Evolutionary conservation across 208 protist genomes (phyloP), one percentile per base, ranked within the genome.

Genomic region (Wallacemonas rigidus): DNA sequence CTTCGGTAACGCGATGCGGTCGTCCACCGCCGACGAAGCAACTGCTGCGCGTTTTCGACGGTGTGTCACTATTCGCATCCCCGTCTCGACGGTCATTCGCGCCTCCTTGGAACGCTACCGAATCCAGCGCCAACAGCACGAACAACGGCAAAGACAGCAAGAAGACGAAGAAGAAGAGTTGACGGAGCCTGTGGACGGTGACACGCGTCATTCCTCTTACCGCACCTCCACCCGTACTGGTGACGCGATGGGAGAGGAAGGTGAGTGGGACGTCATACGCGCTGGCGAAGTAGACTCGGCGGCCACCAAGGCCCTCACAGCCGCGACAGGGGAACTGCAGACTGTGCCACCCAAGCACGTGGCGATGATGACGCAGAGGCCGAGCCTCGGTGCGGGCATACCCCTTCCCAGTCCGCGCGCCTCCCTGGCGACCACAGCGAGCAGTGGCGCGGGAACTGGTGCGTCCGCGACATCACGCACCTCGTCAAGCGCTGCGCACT

Each of bases 91-190:
- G 7, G 60, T 65, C 60, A 65, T 65, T 26, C 60, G 64, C 4
- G 47, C 64, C 48, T 65, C 60, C 5, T 48, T 56, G 12, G 78
- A 79, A 47, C 78, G 78, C 41, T 71, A 73, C 35, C 26, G 26
- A 26, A 26, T 26, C 26, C 26, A 26, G 26, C 26, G 26, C 26
- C 26, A 26, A 26, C 26, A 26, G 26, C 26, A 26, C 26, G 26
- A 26, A 26, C 74, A 70, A 15, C 74, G 69, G 9, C 78, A 71
- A 35, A 55, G 41, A 11, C 60, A 67, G n/a, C 68, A 76, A 41
- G 47, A 43, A 53, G 44, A 50, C 47, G 56, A 75, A 39, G 62
- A 67, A 36, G 72, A 58, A 12, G 45, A 6, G 12, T 12, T 6
- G 45, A 50, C 45, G 12, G 8, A 50, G 45, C 45, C 8, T 12